phyloP scores from a whole-genome alignment of 352 stramenopile species.

The Pelagophyceae sp. region DNA sequence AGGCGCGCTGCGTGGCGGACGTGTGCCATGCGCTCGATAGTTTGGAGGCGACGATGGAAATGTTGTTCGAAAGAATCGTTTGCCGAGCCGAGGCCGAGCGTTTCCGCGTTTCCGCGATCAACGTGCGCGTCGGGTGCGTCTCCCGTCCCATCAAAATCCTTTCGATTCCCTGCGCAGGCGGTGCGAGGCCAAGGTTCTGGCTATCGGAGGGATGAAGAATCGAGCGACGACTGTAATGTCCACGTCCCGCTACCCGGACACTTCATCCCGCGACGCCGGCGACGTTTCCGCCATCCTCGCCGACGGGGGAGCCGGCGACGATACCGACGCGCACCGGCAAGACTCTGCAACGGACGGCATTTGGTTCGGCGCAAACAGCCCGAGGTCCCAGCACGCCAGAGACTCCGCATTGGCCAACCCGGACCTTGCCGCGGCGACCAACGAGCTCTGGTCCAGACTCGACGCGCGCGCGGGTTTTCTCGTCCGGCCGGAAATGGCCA shows the following conservation, averaged over 20 bases:
- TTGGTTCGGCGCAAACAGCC: background rate
- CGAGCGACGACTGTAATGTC: slow-evolving; percentile 6
- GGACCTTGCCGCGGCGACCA: background rate
- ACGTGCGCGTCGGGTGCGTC: background rate
- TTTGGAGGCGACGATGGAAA: background rate
- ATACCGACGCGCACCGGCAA: background rate
- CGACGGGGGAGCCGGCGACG: background rate
- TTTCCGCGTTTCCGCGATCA: background rate
- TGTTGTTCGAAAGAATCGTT: background rate
- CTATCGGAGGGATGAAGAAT: background rate
- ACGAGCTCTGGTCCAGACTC: background rate
- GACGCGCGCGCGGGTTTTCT: background rate
- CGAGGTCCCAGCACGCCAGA: background rate
- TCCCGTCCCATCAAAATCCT: background rate
- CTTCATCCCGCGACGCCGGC: background rate
- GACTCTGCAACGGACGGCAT: background rate
- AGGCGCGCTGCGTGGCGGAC: background rate
- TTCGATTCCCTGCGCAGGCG: background rate
- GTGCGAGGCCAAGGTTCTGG: slow-evolving; percentile 6
- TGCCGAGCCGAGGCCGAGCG: background rate
- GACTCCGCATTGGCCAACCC: background rate
- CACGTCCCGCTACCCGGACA: background rate
- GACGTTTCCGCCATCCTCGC: background rate
- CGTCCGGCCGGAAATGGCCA: background rate
- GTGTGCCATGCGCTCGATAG: background rate